Base-by-base conservation (phyloP, 176 grass and related monocot genomes). In the Eragrostis curvula region DNA sequence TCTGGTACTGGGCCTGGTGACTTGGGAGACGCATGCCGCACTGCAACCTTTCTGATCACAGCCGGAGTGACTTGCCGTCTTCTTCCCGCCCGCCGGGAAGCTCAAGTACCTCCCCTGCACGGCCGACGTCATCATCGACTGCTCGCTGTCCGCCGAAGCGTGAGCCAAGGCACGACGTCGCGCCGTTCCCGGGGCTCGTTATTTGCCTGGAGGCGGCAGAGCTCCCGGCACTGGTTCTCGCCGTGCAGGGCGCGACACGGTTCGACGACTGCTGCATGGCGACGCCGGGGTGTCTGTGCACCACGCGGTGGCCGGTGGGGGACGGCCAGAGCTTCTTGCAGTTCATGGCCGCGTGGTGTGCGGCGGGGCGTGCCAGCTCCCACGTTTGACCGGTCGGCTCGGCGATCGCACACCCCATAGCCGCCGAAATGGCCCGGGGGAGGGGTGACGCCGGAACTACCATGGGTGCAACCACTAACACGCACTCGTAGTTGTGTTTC, bases 251-350 rank as follows among this genome's bases (percentile, higher is more conserved):
- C n/a, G 86, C 63, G 9, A 87, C 85, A 32, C 72, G 62, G 30
- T 77, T 87, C 27, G 17, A 40, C 21, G 25, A 23, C 67, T 80
- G 86, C 3, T 80, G 89, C 11, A 27, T 87, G 9, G 74, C n/a
- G n/a, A n/a, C n/a, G n/a, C n/a, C n/a, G n/a, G n/a, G n/a, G n/a
- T n/a, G n/a, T n/a, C 61, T n/a, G n/a, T 81, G 47, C 79, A 81
- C 80, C 85, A 91, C 28, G 49, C 68, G 1, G 79, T 68, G 36
- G 85, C 67, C 17, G n/a, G n/a, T n/a, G n/a, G n/a, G n/a, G n/a
- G 89, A 91, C 61, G 85, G 80, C 1, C n/a, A n/a, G 36, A 81
- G 77, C 46, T 66, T 91, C 17, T 91, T 80, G 89, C 46, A 17
- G n/a, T n/a, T n/a, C n/a, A 50, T 91, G 87, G n/a, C n/a, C n/a